These are phyloP conservation scores for Ophiosphaerella herpotricha DNA, from an alignment of 2,329 filamentous ascomycete genomes.

Conservation along the genomic window DNA sequence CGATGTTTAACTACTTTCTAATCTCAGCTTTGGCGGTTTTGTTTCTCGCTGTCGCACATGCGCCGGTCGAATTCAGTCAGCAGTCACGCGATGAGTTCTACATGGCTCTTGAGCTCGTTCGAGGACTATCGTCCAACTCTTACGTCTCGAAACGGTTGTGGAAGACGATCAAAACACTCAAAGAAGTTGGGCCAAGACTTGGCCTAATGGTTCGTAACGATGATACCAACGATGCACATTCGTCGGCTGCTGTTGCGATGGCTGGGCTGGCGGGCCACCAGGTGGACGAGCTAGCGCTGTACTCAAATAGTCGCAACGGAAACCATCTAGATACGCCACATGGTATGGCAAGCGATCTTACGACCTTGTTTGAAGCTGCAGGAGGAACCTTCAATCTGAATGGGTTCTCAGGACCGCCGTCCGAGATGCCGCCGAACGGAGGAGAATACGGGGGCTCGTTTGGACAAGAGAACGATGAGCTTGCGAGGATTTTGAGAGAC, in stretches of 20 bases:
- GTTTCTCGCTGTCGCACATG: conserved; percentile 77
- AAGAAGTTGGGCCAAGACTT: conserved; percentile 71
- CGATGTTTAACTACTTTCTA: conserved; percentile 81
- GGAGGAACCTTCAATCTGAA: conserved; percentile 52
- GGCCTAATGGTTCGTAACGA: conserved; percentile 58
- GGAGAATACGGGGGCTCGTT: conserved; percentile 52
- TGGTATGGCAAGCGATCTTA: conserved; percentile 66
- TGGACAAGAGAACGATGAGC: conserved; percentile 64
- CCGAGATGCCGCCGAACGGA: conserved; percentile 40
- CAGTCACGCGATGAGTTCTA: conserved; percentile 77
- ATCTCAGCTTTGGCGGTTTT: conserved; percentile 75
- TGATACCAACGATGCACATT: conserved; percentile 60
- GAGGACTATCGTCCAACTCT: conserved; percentile 71
- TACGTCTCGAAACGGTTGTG: conserved; percentile 75
- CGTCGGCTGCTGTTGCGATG: conserved; percentile 68
- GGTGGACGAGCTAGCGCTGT: conserved; percentile 62
- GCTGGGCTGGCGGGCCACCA: conserved; percentile 66
- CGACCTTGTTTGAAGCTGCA: conserved; percentile 66
- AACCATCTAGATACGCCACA: conserved; percentile 56
- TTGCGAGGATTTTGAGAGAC: conserved; percentile 63
- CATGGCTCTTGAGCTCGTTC: conserved; percentile 74
- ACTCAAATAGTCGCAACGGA: conserved; percentile 45
- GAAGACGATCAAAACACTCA: conserved; percentile 72
- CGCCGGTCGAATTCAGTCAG: conserved; percentile 71
- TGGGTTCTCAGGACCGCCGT: conserved; percentile 35